phyloP scores from a whole-genome alignment of 208 protist species.

The Strigomonas galati region DNA sequence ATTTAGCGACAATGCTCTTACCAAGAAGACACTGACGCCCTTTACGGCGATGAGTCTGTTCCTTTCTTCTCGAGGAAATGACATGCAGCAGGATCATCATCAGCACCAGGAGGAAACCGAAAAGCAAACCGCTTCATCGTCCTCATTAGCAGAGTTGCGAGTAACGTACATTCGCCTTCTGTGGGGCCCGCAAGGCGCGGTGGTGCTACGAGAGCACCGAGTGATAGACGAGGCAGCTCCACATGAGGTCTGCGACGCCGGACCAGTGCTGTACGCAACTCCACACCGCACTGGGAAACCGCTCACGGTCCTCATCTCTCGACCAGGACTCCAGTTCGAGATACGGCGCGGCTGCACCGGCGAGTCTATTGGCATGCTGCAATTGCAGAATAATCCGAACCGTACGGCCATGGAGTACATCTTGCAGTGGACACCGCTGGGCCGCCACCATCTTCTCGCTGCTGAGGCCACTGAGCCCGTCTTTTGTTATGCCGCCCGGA shows the following conservation, averaged over 20 bases:
- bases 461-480: background rate
- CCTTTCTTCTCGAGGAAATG: conserved; percentile 35
- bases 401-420: conserved; percentile 38
- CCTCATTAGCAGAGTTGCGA: conserved; percentile 27
- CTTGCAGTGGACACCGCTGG: conserved; percentile 40
- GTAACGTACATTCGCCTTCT: conserved; percentile 36
- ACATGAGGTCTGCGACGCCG: conserved; percentile 42
- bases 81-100: conserved; percentile 11
- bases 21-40: background rate
- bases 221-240: conserved; percentile 39
- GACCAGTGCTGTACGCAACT: conserved; percentile 27
- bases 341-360: conserved; percentile 36
- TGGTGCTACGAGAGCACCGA: conserved; percentile 30
- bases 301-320: conserved; percentile 34
- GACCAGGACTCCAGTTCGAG: conserved; percentile 43
- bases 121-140: background rate
- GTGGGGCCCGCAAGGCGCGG: conserved; percentile 26
- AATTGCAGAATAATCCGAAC: conserved; percentile 22
- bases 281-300: conserved; percentile 22
- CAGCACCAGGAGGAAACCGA: too few relatives aligned
- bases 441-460: conserved; percentile 23
- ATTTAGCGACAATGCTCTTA: conserved; percentile 1
- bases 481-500: conserved; percentile 22
- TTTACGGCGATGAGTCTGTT: conserved; percentile 31
- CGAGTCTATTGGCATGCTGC: conserved; percentile 28